A percentile compares a stretch with the other conserved stretches of the same genome.
phyloP scores from a whole-genome alignment of 2,329 filamentous ascomycete species.

The Ambrosiella xylebori region DNA sequence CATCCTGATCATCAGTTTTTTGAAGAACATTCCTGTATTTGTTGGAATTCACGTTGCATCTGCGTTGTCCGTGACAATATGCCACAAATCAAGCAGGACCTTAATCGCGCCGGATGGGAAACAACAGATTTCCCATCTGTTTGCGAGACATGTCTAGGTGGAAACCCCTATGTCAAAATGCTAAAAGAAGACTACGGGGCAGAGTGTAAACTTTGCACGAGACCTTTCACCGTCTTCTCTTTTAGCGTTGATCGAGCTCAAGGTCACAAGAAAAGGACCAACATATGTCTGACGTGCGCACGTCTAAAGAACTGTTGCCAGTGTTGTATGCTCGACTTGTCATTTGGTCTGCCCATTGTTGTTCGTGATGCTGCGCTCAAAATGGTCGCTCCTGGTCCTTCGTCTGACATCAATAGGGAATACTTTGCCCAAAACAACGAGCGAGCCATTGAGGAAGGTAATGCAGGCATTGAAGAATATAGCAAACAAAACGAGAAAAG shows the following conservation, averaged over 20 bases:
- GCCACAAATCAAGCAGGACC: slow-evolving; percentile 88
- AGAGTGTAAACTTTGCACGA: slow-evolving; percentile 75
- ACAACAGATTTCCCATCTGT: slow-evolving; percentile 79
- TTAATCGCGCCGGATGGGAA: slow-evolving; percentile 93
- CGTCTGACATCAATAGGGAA: slow-evolving; percentile 85
- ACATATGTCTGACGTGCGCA: slow-evolving; percentile 90
- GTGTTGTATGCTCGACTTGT: slow-evolving; percentile 94
- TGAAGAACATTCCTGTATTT: no score
- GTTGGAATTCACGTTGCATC: no score
- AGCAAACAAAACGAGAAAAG: slow-evolving; percentile 97
- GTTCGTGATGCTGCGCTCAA: slow-evolving; percentile 92
- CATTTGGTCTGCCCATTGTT: slow-evolving; percentile 85
- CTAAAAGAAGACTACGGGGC: slow-evolving; percentile 91
- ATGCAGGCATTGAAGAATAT: slow-evolving; percentile 72
- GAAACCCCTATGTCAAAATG: slow-evolving; percentile 98
- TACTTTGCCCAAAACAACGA: slow-evolving; percentile 98
- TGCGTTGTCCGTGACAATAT: slow-evolving; percentile 25
- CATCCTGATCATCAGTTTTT: no score
- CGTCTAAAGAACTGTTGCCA: slow-evolving; percentile 98
- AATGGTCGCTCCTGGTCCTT: slow-evolving; percentile 88
- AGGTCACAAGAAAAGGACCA: slow-evolving; percentile 79
- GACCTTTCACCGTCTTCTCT: slow-evolving; percentile 87
- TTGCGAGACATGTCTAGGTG: slow-evolving; percentile 82
- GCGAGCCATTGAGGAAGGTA: slow-evolving; percentile 81
- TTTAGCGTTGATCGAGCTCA: slow-evolving; percentile 85